These are phyloP conservation scores for Aethionema arabicum DNA, from an alignment of 345 rosid species.

Conservation along the genomic window DNA sequence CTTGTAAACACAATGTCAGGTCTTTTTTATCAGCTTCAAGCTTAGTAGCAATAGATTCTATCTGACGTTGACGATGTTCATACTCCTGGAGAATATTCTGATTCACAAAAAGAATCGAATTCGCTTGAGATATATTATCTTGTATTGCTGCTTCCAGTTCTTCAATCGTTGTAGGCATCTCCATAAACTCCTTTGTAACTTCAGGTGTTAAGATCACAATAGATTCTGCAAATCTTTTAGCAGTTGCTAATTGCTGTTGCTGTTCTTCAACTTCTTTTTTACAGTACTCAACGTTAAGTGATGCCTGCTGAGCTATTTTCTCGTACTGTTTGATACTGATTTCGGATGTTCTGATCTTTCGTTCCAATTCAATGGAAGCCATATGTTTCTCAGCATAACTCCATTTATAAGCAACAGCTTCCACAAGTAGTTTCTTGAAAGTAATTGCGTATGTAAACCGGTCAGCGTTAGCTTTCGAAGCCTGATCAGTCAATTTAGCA, in stretches of 20 bases:
- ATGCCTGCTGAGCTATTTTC: slow-evolving; percentile 62
- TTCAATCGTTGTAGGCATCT: slow-evolving; percentile 84
- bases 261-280: slow-evolving; percentile 59
- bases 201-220: slow-evolving; percentile 73
- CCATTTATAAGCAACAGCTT: slow-evolving; percentile 60
- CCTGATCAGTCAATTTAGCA: slow-evolving; percentile 61
- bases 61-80: slow-evolving; percentile 71
- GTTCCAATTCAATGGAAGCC: slow-evolving; percentile 71
- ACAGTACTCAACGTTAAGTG: slow-evolving; percentile 52
- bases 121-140: slow-evolving; percentile 76
- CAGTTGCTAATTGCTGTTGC: slow-evolving; percentile 53
- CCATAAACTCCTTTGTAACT: slow-evolving; percentile 69
- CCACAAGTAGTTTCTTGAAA: slow-evolving; percentile 63
- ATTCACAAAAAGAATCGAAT: slow-evolving; percentile 78
- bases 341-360: slow-evolving; percentile 80
- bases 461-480: slow-evolving; percentile 48
- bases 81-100: slow-evolving; percentile 79
- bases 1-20: slow-evolving; percentile 51
- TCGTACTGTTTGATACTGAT: slow-evolving; percentile 63
- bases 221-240: slow-evolving; percentile 82
- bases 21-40: slow-evolving; percentile 67
- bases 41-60: slow-evolving; percentile 46
- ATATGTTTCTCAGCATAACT: slow-evolving; percentile 56
- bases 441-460: slow-evolving; percentile 50
- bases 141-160: slow-evolving; percentile 90